Evolutionary conservation across 2,329 filamentous ascomycete species (phyloP).

Genomic region (Metarhizium album): DNA sequence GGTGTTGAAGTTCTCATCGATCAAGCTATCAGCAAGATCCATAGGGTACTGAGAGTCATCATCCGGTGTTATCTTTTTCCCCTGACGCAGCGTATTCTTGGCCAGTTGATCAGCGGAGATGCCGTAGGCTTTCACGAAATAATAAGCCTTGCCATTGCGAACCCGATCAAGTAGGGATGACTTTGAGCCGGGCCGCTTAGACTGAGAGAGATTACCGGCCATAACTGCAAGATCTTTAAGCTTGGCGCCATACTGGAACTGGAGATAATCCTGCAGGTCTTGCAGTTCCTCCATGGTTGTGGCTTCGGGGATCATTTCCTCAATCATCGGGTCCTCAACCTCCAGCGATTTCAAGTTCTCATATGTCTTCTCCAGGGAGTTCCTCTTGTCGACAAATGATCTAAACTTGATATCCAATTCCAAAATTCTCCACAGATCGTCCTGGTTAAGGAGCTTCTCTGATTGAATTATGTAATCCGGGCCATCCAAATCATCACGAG

Average conservation of each 20-base stretch:
- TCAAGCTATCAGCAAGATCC: constrained; percentile 73
- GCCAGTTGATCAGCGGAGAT: constrained; percentile 84
- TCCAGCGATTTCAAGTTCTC: constrained; percentile 57
- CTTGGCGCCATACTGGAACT: constrained; percentile 82
- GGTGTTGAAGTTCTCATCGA: constrained; percentile 64
- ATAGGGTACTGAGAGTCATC: constrained; percentile 72
- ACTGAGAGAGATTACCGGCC: constrained; percentile 51
- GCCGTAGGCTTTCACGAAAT: constrained; percentile 79
- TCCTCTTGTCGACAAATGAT: constrained; percentile 84
- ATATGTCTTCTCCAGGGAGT: constrained; percentile 69
- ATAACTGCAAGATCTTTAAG: constrained; percentile 67
- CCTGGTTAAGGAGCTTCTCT: constrained; percentile 83
- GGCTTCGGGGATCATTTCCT: constrained; percentile 70
- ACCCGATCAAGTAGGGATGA: constrained; percentile 76
- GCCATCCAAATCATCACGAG: constrained; percentile 55
- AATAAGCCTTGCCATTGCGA: constrained; percentile 67
- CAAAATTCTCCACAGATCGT: constrained; percentile 89
- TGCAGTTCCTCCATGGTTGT: constrained; percentile 90
- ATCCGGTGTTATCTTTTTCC: constrained; percentile 72
- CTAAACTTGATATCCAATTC: constrained; percentile 94
- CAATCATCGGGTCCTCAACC: constrained; percentile 63
- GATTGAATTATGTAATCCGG: constrained; percentile 66
- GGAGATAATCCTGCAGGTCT: constrained; percentile 90
- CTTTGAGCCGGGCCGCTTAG: constrained; percentile 73
- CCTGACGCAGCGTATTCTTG: constrained; percentile 70